Evolutionary conservation across 345 rosid genomes (phyloP).

Genomic region (Cardamine occulta): DNA sequence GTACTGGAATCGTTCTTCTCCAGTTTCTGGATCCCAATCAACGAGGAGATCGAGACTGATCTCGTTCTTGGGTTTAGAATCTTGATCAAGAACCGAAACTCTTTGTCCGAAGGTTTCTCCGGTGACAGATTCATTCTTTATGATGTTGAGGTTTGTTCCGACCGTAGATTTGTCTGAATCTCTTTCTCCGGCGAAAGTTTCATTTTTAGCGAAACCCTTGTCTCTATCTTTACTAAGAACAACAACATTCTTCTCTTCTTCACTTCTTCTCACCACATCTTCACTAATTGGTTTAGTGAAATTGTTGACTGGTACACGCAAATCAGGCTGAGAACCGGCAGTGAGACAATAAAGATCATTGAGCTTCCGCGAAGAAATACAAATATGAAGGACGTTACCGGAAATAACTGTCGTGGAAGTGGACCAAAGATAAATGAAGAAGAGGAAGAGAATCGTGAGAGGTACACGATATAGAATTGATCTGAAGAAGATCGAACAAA

Average conservation of each 20-base stretch:
- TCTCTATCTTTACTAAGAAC: slow-evolving; percentile 30
- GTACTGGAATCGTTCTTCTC: slow-evolving; percentile 30
- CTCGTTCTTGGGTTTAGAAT: slow-evolving; percentile 5
- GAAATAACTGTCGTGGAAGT: slow-evolving; percentile 76
- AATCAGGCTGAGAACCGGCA: slow-evolving; percentile 67
- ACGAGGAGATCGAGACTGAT: background rate
- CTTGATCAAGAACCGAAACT: slow-evolving; percentile 9
- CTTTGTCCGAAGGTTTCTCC: slow-evolving; percentile 4
- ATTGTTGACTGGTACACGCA: slow-evolving; percentile 44
- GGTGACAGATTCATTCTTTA: slow-evolving; percentile 25
- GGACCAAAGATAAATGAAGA: slow-evolving; percentile 67
- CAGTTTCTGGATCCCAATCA: slow-evolving; percentile 42
- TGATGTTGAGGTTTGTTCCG: slow-evolving; percentile 14
- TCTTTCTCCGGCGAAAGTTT: background rate
- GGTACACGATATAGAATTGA: slow-evolving; percentile 57
- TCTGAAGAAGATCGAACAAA: slow-evolving; percentile 40
- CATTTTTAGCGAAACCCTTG: slow-evolving; percentile 13
- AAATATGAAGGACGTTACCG: slow-evolving; percentile 64
- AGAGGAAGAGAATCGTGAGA: slow-evolving; percentile 48
- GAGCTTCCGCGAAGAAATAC: slow-evolving; percentile 81
- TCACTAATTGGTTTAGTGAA: slow-evolving; percentile 25
- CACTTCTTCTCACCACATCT: slow-evolving; percentile 26
- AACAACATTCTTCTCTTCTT: slow-evolving; percentile 22
- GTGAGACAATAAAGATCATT: slow-evolving; percentile 79
- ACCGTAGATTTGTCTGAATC: background rate